Base-by-base conservation (phyloP, 2,329 filamentous ascomycete genomes). In the Graphilbum fragrans region DNA sequence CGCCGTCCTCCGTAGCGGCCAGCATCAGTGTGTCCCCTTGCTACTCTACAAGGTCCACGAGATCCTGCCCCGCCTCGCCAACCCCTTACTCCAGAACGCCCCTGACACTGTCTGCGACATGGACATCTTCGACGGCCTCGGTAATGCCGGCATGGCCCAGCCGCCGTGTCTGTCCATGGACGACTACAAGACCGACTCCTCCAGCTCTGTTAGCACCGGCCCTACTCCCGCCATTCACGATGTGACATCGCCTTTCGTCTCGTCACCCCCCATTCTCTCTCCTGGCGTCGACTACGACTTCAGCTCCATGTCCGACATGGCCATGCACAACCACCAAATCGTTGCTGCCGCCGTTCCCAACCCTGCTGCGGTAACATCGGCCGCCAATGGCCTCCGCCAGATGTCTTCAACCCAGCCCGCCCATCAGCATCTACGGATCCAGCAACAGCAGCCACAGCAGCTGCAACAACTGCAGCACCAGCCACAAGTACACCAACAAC, bases 1-100 rank as follows among this genome's bases (percentile, higher is more conserved):
- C 3, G 77, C 79, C 2, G 66, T 76, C 9, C 69, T 92, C 17
- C 82, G 83, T n/a, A 80, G 76, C 43, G 84, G 84, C 7, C 73
- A 88, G 43, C 73, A 81, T 47, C 80, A 82, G 39, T 92, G 86
- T 55, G 65, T 90, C 14, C 85, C 85, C 3, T 68, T 93, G 1
- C 69, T 94, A 1, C 62, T 92, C 42, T 74, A 72, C 56, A 92
- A 90, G 62, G 72, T 90, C 32, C 71, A 80, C 46, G 82, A 90
- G 34, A 69, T 81, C 3, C 62, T 88, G 3, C 81, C 82, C 8
- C 67, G 68, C 14, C 63, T 80, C 16, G 66, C 69, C 44, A 76
- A 71, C 48, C 77, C 76, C 1, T 70, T 75, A 63, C 66, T 80
- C 14, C 70, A 72, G 46, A 70, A 70, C 17, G 64, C 71, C 0